Percentiles rank a stretch among this genome's conserved stretches.
phyloP scores from a whole-genome alignment of 2,329 filamentous ascomycete species.

The Huntiella abstrusa region DNA sequence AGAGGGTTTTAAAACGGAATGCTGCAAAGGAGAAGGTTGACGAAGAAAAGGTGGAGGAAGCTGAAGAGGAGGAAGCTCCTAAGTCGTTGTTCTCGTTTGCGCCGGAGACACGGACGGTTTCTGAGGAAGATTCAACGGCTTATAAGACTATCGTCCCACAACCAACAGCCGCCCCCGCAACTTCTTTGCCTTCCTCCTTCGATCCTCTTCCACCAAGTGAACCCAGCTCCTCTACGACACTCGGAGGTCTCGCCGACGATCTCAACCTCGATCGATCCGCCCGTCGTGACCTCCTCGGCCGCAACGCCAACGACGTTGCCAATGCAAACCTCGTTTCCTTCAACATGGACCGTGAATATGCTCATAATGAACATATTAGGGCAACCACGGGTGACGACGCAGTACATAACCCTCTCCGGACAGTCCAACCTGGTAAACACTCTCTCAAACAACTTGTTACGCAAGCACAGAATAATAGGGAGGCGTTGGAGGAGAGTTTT shows the following conservation, averaged over 20 bases:
- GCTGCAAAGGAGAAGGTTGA: background rate
- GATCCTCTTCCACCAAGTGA: background rate
- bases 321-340: conserved; percentile 60
- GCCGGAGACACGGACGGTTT: conserved; percentile 12
- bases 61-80: conserved; percentile 20
- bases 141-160: conserved; percentile 35
- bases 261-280: conserved; percentile 63
- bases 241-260: conserved; percentile 44
- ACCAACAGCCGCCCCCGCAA: conserved; percentile 13
- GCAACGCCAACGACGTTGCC: conserved; percentile 27
- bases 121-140: conserved; percentile 11
- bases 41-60: background rate
- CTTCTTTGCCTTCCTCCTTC: conserved; percentile 12
- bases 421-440: conserved; percentile 68
- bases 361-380: conserved; percentile 60
- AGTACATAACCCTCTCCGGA: conserved; percentile 60
- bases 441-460: conserved; percentile 74
- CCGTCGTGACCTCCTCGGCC: conserved; percentile 70
- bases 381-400: conserved; percentile 45
- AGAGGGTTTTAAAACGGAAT: conserved; percentile 13
- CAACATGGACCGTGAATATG: conserved; percentile 77
- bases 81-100: conserved; percentile 50
- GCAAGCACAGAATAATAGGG: conserved; percentile 62
- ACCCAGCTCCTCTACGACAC: conserved; percentile 7
- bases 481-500: conserved; percentile 84